Base-by-base conservation (phyloP, 768 basidiomycete species). In the Tylopilus felleus region DNA sequence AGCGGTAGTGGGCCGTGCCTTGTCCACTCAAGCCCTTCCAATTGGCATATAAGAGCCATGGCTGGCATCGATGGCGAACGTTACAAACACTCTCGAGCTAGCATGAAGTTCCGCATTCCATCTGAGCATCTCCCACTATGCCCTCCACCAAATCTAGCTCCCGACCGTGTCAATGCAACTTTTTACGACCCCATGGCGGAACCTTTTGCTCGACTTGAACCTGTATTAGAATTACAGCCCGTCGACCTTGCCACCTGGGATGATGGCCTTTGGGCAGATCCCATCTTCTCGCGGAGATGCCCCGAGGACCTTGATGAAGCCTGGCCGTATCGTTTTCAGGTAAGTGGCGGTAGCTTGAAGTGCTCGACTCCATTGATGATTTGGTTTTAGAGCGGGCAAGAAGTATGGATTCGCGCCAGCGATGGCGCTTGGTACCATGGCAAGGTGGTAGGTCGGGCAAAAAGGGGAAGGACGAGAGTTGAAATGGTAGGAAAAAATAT, bases 341-440 rank as follows among this genome's bases (percentile, higher is more conserved):
- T n/a, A n/a, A n/a, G n/a, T n/a, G n/a, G n/a, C n/a, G n/a, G n/a
- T n/a, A n/a, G n/a, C n/a, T n/a, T n/a, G n/a, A n/a, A n/a, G n/a
- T n/a, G n/a, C n/a, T 21, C 31, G 31, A 46, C 49, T 51, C 28
- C 55, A 22, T 42, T 44, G 29, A 44, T 36, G 29, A 54, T 39
- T 35, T 45, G 28, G 38, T 8, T 23, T 33, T 47, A 82, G 80
- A 65, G 69, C 27, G 75, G 76, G 22, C 77, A 84, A 39, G 39
- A 29, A 16, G 83, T 82, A 23, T 84, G 82, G 83, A 65, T 84
- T 17, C 75, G 73, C 51, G 79, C 77, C 6, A 66, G 70, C 29
- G 73, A 77, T 29, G 76, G 75, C 17, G 74, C 77, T 41, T 84
- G 82, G 83, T 71, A 72, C 56, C 63, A 50, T 5, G 83, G 83